A percentile compares a stretch with the other conserved stretches of the same genome.
These are phyloP conservation scores for Mortierella sp. DNA, from an alignment of 371 early-diverging fungal species.

Conservation along the genomic window DNA sequence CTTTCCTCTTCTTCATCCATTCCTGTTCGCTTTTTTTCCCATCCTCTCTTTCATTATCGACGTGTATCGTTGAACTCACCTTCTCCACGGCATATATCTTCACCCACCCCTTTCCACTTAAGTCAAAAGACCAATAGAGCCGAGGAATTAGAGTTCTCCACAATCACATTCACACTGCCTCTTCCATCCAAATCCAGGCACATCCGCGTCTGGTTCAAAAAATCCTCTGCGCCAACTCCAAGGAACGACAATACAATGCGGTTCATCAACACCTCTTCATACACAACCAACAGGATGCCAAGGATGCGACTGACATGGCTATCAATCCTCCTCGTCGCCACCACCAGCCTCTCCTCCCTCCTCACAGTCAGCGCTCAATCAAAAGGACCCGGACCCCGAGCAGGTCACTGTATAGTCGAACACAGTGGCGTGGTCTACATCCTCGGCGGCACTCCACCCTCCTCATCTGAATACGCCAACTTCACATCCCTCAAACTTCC, in stretches of 20 bases:
- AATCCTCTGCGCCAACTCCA: neutral
- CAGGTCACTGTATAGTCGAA: slow-evolving; percentile 53
- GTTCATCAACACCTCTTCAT: neutral
- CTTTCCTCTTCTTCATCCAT: neutral
- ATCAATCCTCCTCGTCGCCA: neutral
- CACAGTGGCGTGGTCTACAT: slow-evolving; percentile 43
- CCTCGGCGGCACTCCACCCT: slow-evolving; percentile 50
- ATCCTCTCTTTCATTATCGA: neutral
- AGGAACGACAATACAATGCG: neutral
- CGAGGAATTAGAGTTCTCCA: slow-evolving; percentile 10
- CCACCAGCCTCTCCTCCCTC: slow-evolving; percentile 1
- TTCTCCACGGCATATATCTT: neutral
- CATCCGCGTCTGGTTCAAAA: neutral
- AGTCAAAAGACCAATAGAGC: neutral
- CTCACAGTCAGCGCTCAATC: slow-evolving; percentile 36
- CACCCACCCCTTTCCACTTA: neutral
- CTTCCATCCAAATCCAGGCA: neutral
- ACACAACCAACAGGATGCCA: neutral
- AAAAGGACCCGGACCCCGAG: slow-evolving; percentile 49
- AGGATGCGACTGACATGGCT: neutral
- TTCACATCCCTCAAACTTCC: slow-evolving; percentile 54
- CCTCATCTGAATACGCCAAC: slow-evolving; percentile 30
- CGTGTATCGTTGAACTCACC: neutral
- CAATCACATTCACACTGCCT: neutral
- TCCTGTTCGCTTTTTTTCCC: neutral